These are phyloP conservation scores for Datisca glomerata DNA, from an alignment of 306 rosid genomes.

Conservation along the genomic window DNA sequence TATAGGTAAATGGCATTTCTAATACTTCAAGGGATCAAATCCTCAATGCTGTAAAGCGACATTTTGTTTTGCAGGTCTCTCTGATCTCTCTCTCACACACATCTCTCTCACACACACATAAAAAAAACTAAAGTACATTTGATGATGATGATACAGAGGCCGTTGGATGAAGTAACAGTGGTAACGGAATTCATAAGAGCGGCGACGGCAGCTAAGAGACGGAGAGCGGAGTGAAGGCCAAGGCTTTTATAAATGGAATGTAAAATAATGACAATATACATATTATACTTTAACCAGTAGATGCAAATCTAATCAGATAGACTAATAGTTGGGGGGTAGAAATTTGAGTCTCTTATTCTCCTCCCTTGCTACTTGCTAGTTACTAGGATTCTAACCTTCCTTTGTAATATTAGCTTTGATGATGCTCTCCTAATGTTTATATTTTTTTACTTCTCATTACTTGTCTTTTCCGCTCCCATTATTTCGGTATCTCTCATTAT, in stretches of 20 bases:
- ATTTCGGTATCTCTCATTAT: too few relatives aligned
- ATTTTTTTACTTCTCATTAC: too few relatives aligned
- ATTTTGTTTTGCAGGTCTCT: constrained; percentile 39
- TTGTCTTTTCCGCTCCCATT: too few relatives aligned
- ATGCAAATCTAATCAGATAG: background rate
- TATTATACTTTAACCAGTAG: background rate
- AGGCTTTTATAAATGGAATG: background rate
- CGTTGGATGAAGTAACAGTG: background rate
- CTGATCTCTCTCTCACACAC: constrained; percentile 2
- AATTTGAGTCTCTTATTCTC: too few relatives aligned
- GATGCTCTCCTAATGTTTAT: too few relatives aligned
- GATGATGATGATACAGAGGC: background rate
- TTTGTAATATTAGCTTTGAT: background rate
- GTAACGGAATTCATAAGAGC: background rate
- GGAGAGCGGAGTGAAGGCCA: background rate
- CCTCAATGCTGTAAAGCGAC: constrained; percentile 29
- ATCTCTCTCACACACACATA: background rate
- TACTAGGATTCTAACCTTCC: background rate
- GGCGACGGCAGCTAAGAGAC: background rate
- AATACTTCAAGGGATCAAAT: constrained; percentile 35
- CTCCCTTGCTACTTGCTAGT: too few relatives aligned
- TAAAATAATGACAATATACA: background rate
- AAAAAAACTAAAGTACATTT: too few relatives aligned
- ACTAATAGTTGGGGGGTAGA: too few relatives aligned
- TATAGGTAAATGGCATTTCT: constrained; percentile 26